phyloP scores from a whole-genome alignment of 1,139 yeast genomes.

The Meyerozyma carpophila region DNA sequence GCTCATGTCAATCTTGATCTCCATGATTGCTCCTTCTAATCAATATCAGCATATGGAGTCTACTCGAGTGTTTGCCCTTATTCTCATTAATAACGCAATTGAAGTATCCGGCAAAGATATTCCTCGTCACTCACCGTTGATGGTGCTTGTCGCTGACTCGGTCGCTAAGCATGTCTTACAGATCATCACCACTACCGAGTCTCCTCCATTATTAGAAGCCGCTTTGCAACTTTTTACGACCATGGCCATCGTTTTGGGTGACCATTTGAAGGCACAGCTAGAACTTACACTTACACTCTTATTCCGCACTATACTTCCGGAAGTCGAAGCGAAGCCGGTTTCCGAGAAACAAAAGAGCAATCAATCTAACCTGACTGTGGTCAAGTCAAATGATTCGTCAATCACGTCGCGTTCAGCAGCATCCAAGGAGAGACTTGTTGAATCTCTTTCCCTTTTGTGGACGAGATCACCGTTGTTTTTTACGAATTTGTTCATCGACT shows the following conservation, averaged over 20 bases:
- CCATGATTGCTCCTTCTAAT: slow-evolving; percentile 78
- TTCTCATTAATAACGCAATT: slow-evolving; percentile 69
- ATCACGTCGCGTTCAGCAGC: slow-evolving; percentile 26
- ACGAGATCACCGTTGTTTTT: slow-evolving; percentile 77
- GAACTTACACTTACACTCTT: slow-evolving; percentile 61
- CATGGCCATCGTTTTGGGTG: slow-evolving; percentile 53
- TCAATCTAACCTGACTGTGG: slow-evolving; percentile 15
- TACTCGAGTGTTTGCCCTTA: slow-evolving; percentile 77
- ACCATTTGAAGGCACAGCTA: slow-evolving; percentile 57
- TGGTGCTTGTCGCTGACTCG: slow-evolving; percentile 68
- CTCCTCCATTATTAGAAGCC: slow-evolving; percentile 64
- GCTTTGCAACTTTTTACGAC: slow-evolving; percentile 75
- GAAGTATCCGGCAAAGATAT: slow-evolving; percentile 76
- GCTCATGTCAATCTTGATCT: slow-evolving; percentile 68
- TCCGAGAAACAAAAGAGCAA: slow-evolving; percentile 10
- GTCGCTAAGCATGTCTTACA: slow-evolving; percentile 80
- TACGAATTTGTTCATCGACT: slow-evolving; percentile 70
- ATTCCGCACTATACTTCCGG: slow-evolving; percentile 49
- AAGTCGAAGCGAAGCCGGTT: slow-evolving; percentile 7
- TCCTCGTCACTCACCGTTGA: slow-evolving; percentile 59
- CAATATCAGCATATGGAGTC: slow-evolving; percentile 83
- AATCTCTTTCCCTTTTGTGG: slow-evolving; percentile 80
- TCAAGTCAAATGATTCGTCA: slow-evolving; percentile 20
- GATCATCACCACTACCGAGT: slow-evolving; percentile 66
- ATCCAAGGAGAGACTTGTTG: slow-evolving; percentile 74